Evolutionary conservation across 1,284 basidiomycete species (phyloP), one percentile per base, ranked within the genome.

Genomic region (Flammula alnicola): DNA sequence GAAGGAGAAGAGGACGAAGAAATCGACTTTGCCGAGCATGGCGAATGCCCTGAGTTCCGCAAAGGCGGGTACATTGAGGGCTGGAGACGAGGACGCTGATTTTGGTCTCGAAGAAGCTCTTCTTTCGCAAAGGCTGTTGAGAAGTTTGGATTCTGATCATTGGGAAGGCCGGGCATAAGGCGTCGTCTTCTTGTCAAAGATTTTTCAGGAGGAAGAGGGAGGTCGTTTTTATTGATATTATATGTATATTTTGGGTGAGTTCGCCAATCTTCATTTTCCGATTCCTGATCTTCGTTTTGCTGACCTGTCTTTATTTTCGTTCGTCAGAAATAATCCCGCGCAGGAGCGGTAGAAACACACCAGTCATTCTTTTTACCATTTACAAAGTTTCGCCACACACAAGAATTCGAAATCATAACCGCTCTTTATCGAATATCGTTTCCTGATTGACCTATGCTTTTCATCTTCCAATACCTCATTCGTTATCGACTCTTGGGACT

Each of bases 31-130:
- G 36, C 49, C 23, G 8, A 38, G 44, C 35, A 32, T 44, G 39
- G 32, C 44, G 37, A 33, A 33, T 22, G 20, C 25, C 5, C 31
- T 47, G 23, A 30, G n/a, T 19, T 9, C 38, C 38, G 17, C n/a
- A 7, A 47, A 43, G 31, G 19, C 19, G 1, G 47, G 14, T 8
- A 30, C 37, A 4, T 7, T 10, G 32, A 39, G 17, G 17, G 30
- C 30, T n/a, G 47, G 50, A 19, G 40, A 50, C 41, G 60, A 59
- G 39, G 60, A 62, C 38, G 40, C 41, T 10, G 60, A 58, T 38
- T 61, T 63, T 35, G 57, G 59, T 25, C 17, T 64, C 27, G 63
- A 64, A 20, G 63, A 64, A 44, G 59, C 62, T 11, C 53, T 64
- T 33, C 57, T 64, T 20, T 57, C 63, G 26, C 63, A 64, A 51